Conservation (phyloP, 2,329 filamentous ascomycete species). For the Penicillium palitans region DNA sequence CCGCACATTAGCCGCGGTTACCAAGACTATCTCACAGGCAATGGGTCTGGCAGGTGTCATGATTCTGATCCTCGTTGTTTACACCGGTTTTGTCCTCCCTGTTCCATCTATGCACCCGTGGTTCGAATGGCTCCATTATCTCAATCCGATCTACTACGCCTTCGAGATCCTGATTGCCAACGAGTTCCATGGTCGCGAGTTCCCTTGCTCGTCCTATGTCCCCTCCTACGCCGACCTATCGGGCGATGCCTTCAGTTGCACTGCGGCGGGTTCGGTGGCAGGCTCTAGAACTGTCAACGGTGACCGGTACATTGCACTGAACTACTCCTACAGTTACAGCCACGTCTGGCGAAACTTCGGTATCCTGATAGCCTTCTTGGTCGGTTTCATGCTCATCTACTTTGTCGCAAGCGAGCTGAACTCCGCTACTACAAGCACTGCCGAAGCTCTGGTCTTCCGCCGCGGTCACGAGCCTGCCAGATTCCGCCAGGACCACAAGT, state of each 20-base stretch:
- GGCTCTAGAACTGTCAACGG: slow-evolving; percentile 58
- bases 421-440: slow-evolving; percentile 68
- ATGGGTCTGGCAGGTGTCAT: slow-evolving; percentile 56
- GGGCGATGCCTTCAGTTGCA: slow-evolving; percentile 55
- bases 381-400: slow-evolving; percentile 63
- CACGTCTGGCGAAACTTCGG: slow-evolving; percentile 71
- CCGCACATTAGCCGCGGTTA: slow-evolving; percentile 72
- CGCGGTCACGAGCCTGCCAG: slow-evolving; percentile 47
- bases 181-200: slow-evolving; percentile 70
- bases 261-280: slow-evolving; percentile 56
- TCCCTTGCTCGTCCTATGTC: slow-evolving; percentile 51
- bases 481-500: slow-evolving; percentile 5
- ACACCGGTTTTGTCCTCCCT: slow-evolving; percentile 48
- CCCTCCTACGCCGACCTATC: slow-evolving; percentile 46
- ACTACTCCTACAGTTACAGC: slow-evolving; percentile 57
- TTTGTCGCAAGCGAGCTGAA: slow-evolving; percentile 49
- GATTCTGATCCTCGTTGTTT: slow-evolving; percentile 47
- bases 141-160: slow-evolving; percentile 75
- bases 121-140: slow-evolving; percentile 78
- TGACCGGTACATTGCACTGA: slow-evolving; percentile 56
- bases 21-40: slow-evolving; percentile 63
- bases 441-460: slow-evolving; percentile 73
- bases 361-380: slow-evolving; percentile 63
- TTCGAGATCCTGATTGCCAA: slow-evolving; percentile 83
- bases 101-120: slow-evolving; percentile 68